A percentile compares a stretch with the other conserved stretches of the same genome.
Conservation (phyloP, 225 moss, liverwort and hornwort species). For the Sphagnum contortum region DNA sequence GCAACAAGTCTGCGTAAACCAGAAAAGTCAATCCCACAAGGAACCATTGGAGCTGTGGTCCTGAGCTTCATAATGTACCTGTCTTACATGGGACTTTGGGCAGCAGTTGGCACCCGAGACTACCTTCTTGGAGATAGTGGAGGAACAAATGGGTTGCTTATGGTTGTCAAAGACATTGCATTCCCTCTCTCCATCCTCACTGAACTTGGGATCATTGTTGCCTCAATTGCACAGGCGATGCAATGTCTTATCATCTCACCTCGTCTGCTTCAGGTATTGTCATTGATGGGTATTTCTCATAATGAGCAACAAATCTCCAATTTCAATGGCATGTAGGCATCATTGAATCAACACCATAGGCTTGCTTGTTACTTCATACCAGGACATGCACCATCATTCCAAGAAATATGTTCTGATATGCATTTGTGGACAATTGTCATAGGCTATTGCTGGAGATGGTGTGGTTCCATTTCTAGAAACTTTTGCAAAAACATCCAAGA, state of each 20-base stretch:
- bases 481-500: constrained; percentile 43
- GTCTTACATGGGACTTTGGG: constrained; percentile 96
- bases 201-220: constrained; percentile 87
- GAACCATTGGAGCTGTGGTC: constrained; percentile 79
- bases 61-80: constrained; percentile 78
- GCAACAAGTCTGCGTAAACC: constrained; percentile 76
- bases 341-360: too few species aligned
- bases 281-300: background rate
- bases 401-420: too few species aligned
- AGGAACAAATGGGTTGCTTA: constrained; percentile 47
- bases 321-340: too few species aligned
- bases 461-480: constrained; percentile 71
- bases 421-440: constrained; percentile 1
- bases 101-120: constrained; percentile 78
- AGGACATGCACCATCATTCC: too few species aligned
- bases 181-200: constrained; percentile 78
- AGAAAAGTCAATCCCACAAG: constrained; percentile 76
- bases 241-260: constrained; percentile 91
- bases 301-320: too few species aligned
- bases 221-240: constrained; percentile 86
- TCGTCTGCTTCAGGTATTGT: constrained; percentile 74
- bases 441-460: constrained; percentile 96
- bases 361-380: too few species aligned
- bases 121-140: constrained; percentile 61
- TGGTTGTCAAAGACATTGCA: constrained; percentile 66